These are phyloP conservation scores for Hortiboletus flavorubellus DNA, from an alignment of 768 basidiomycete genomes.

Conservation along the genomic window DNA sequence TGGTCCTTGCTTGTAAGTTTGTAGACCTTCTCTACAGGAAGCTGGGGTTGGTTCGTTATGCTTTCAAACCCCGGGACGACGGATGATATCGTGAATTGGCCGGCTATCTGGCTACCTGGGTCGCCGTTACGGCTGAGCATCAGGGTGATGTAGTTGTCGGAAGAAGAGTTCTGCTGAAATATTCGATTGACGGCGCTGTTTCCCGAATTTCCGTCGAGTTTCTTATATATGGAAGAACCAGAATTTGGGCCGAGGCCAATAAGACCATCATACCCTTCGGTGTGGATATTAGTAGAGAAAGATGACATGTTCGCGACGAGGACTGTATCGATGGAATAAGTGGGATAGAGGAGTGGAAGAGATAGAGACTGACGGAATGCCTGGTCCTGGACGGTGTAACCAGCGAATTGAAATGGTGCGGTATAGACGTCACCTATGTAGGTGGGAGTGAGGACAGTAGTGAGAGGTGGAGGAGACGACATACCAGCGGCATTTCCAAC, in stretches of 20 bases:
- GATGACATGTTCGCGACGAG: constrained; percentile 59
- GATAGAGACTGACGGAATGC: constrained; percentile 52
- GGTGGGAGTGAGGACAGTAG: neutral
- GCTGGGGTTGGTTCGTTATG: constrained; percentile 58
- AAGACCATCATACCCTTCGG: constrained; percentile 67
- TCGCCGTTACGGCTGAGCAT: constrained; percentile 60
- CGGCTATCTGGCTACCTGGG: constrained; percentile 45
- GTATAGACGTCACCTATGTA: constrained; percentile 52
- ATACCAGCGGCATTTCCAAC: constrained; percentile 63
- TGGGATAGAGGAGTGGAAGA: neutral
- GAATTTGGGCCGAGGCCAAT: constrained; percentile 77
- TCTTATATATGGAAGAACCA: constrained; percentile 60
- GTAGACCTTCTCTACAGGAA: constrained; percentile 64
- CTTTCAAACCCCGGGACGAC: constrained; percentile 58
- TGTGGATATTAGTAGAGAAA: constrained; percentile 58
- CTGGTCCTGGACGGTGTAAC: constrained; percentile 57
- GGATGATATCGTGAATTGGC: constrained; percentile 70
- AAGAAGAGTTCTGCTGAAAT: constrained; percentile 55
- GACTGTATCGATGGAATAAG: constrained; percentile 38
- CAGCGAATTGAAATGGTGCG: constrained; percentile 51
- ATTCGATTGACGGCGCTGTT: constrained; percentile 63
- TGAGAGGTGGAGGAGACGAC: constrained; percentile 2
- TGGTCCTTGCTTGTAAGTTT: constrained; percentile 61
- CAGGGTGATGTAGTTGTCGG: constrained; percentile 64
- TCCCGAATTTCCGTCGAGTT: constrained; percentile 46